Percentiles rank a stretch among this genome's conserved stretches.
Conservation (phyloP, 2,329 filamentous ascomycete species). For the Geosmithia flava region DNA sequence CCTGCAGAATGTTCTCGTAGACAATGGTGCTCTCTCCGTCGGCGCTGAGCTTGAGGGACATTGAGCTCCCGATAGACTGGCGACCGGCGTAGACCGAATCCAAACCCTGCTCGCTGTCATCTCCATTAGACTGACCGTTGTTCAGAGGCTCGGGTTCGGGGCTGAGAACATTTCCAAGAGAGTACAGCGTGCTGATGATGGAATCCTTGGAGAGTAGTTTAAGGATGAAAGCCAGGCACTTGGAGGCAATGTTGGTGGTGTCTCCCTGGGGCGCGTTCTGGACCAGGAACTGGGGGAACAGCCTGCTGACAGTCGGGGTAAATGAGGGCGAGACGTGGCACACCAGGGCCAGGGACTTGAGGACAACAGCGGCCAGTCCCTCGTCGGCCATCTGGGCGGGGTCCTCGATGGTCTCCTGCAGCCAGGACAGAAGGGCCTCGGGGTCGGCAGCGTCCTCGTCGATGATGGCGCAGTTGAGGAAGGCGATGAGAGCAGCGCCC, state of each 20-base stretch:
- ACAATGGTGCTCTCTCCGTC: conserved; percentile 70
- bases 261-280: conserved; percentile 61
- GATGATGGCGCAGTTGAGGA: conserved; percentile 72
- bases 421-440: conserved; percentile 70
- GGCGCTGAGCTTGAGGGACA: conserved; percentile 62
- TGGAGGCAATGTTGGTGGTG: conserved; percentile 67
- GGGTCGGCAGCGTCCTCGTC: conserved; percentile 72
- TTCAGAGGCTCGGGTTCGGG: conserved; percentile 47
- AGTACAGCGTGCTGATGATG: conserved; percentile 90
- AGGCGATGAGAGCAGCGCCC: conserved; percentile 67
- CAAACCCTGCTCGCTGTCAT: conserved; percentile 21
- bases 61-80: conserved; percentile 58
- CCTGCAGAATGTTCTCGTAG: conserved; percentile 84
- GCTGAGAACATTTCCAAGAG: conserved; percentile 88
- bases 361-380: conserved; percentile 61
- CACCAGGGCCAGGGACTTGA: conserved; percentile 73
- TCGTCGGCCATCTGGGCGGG: conserved; percentile 71
- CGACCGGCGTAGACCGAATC: conserved; percentile 37
- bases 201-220: conserved; percentile 80
- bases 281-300: conserved; percentile 78
- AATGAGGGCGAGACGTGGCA: conserved; percentile 62
- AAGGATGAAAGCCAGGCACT: conserved; percentile 70
- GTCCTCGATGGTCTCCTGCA: conserved; percentile 73
- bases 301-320: conserved; percentile 63
- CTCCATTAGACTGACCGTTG: conserved; percentile 36